Base-by-base conservation (phyloP, 2,329 filamentous ascomycete species). In the Orbilia ellipsospora region DNA sequence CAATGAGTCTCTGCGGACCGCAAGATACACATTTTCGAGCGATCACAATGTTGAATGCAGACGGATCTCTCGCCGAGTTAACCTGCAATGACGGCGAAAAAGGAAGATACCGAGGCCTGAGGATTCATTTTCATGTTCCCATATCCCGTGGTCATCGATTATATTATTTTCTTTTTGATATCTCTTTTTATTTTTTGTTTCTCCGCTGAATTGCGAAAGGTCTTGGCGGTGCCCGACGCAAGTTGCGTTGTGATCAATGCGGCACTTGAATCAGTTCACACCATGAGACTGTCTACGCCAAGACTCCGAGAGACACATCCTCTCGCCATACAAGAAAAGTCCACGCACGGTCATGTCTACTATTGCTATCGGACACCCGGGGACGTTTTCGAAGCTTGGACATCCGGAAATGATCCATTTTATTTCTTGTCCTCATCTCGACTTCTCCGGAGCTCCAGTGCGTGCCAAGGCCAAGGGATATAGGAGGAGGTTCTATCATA, bases 281-380 rank as follows among this genome's bases (percentile, higher is more conserved):
- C 15, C 28, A 12, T 42, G 56, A 72, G 67, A 72, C 67, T 60
- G 67, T 65, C 59, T 52, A 72, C 60, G 67, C 67, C 67, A 72
- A 72, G 67, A 36, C 52, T 16, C 23, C 52, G 59, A 64, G 54
- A 72, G 42, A 72, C 67, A 72, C 16, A 8, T 44, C 36, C 16
- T 40, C 20, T 44, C 44, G 52, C 60, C 57, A 64, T 36, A 36
- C 31, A 36, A 36, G 31, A 36, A 10, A 7, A 7, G 31, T 7
- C 31, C 31, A 36, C 5, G 31, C 31, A 36, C 5, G 10, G 31
- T 36, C 31, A 36, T 36, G 10, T 36, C 31, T 15, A 45, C 28
- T 26, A 64, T 45, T 52, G 52, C 42, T 45, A 54, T 44, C 15
- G 51, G 45, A 40, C 31, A 48, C 26, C 31, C 15, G 20, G 52